Percentiles rank a stretch among this genome's conserved stretches.
phyloP scores from a whole-genome alignment of 2,329 filamentous ascomycete genomes.

The Aureobasidium sp. region DNA sequence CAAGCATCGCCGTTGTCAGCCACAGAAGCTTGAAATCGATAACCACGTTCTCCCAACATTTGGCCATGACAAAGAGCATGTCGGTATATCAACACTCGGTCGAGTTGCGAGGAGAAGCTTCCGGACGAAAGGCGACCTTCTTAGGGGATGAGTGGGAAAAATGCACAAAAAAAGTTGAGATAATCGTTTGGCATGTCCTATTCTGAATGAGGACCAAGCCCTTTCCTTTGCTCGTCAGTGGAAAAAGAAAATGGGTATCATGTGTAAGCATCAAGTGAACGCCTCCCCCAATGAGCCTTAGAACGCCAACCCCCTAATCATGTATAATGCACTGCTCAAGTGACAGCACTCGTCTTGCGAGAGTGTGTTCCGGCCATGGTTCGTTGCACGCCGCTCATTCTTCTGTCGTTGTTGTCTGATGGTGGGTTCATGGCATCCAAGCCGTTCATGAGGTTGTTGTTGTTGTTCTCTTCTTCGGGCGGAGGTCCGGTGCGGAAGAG shows the following conservation, averaged over 20 bases:
- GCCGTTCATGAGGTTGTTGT: background rate
- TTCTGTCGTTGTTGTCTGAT: slow-evolving; percentile 7
- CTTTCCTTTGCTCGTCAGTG: background rate
- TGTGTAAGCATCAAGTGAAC: background rate
- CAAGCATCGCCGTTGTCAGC: slow-evolving; percentile 4
- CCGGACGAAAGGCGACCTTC: background rate
- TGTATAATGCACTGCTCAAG: background rate
- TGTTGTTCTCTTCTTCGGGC: background rate
- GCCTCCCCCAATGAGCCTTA: background rate
- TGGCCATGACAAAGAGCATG: background rate
- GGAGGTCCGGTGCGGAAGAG: slow-evolving; percentile 14
- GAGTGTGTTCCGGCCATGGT: slow-evolving; percentile 2
- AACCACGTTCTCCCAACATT: background rate
- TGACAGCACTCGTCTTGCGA: background rate
- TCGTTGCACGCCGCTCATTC: slow-evolving; percentile 4
- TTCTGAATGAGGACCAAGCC: background rate
- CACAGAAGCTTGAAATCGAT: background rate
- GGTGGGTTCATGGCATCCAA: background rate
- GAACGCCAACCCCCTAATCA: slow-evolving; percentile 3
- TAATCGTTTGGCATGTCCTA: background rate
- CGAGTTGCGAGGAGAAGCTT: background rate
- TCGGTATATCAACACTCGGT: background rate
- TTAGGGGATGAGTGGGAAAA: no score
- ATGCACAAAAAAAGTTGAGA: background rate
- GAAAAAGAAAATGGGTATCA: slow-evolving; percentile 8